Conservation (phyloP, 1,284 basidiomycete genomes). For the Agroathelia rolfsii region DNA sequence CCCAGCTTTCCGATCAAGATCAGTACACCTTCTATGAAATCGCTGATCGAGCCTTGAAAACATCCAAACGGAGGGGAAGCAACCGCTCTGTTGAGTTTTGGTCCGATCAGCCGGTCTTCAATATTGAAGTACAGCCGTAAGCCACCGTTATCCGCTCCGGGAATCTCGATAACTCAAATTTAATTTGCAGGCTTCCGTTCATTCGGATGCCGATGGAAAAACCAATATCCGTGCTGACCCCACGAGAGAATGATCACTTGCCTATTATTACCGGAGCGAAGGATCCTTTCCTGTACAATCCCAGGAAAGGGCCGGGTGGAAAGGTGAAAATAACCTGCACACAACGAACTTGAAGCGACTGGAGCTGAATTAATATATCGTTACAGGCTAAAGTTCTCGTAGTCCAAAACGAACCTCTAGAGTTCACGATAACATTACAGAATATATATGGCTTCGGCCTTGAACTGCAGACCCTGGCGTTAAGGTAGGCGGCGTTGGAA, state of each 20-base stretch:
- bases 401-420: slow-evolving; percentile 76
- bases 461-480: slow-evolving; percentile 69
- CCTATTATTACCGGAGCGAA: slow-evolving; percentile 45
- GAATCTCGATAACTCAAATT: slow-evolving; percentile 8
- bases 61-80: slow-evolving; percentile 70
- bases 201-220: slow-evolving; percentile 71
- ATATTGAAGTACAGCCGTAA: slow-evolving; percentile 70
- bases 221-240: slow-evolving; percentile 41
- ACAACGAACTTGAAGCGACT: slow-evolving; percentile 10
- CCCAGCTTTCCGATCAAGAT: slow-evolving; percentile 57
- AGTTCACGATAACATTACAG: slow-evolving; percentile 76
- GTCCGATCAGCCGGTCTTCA: slow-evolving; percentile 71
- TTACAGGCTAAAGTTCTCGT: slow-evolving; percentile 50
- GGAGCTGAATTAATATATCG: no score
- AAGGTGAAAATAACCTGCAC: slow-evolving; percentile 38
- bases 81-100: slow-evolving; percentile 68
- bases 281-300: slow-evolving; percentile 87
- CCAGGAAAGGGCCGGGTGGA: slow-evolving; percentile 46
- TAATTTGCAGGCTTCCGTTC: slow-evolving; percentile 47
- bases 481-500: slow-evolving; percentile 54
- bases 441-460: slow-evolving; percentile 91
- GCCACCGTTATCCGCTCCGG: slow-evolving; percentile 18
- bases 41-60: slow-evolving; percentile 57
- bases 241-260: slow-evolving; percentile 28
- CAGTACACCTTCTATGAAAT: slow-evolving; percentile 73